phyloP scores from a whole-genome alignment of 192 early-diverging fungal genomes.

The Coemansia sp. region DNA sequence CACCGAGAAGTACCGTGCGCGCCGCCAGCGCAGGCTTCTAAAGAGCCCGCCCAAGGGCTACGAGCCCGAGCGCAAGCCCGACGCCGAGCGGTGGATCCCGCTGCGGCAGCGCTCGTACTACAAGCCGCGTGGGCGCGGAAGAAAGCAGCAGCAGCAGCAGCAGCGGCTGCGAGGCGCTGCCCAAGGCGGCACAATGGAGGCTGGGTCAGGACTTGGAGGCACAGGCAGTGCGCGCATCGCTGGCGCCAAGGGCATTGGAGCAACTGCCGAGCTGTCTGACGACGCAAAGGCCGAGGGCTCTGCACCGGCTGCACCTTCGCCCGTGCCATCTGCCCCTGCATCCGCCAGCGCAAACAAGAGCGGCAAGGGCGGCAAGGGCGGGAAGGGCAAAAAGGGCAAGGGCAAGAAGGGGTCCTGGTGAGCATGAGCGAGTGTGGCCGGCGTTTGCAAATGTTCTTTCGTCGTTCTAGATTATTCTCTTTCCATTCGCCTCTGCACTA shows the following conservation, averaged over 20 bases:
- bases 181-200: conserved; percentile 36
- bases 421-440: neutral
- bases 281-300: neutral
- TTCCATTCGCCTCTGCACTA: no score
- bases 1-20: conserved; percentile 14
- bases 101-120: conserved; percentile 50
- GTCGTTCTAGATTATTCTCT: conserved; percentile 1
- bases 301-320: neutral
- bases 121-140: conserved; percentile 27
- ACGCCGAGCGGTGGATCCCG: conserved; percentile 48
- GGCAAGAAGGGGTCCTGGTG: conserved; percentile 25
- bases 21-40: conserved; percentile 27
- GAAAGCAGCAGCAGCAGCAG: conserved; percentile 21
- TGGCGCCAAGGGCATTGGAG: conserved; percentile 4
- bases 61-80: conserved; percentile 21
- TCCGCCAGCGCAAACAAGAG: neutral
- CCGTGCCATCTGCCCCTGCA: neutral
- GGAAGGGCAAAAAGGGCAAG: conserved; percentile 22
- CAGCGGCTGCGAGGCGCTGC: conserved; percentile 29
- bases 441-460: neutral
- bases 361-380: conserved; percentile 21
- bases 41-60: conserved; percentile 36
- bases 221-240: conserved; percentile 49
- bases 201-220: conserved; percentile 38
- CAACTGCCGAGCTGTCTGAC: neutral